Base-by-base conservation (phyloP, 1,139 yeast species). In the Suhomyces panamericanus region DNA sequence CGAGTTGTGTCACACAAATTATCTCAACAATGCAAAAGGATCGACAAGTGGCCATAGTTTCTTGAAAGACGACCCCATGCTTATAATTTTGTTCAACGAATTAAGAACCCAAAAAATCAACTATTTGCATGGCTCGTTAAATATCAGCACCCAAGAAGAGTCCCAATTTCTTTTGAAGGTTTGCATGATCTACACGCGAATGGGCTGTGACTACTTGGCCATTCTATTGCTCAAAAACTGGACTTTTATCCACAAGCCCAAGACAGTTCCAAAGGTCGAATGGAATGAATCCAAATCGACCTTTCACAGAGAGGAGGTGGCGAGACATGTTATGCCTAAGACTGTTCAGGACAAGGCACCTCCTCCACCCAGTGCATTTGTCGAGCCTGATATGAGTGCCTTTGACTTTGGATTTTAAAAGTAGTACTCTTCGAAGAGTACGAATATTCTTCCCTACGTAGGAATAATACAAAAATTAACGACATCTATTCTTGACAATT, bases 191-290 rank as follows among this genome's bases (percentile, higher is more conserved):
- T 87, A 89, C 57, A 73, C 81, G 12, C 73, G 96, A 48, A 89
- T 91, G 96, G 98, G 98, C 0, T 91, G 98, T 67, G 96, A 91
- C 55, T 78, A 83, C 51, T 63, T 91, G 38, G 83, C 91, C 0
- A 59, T 87, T 15, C 75, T 82, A 38, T 62, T 90, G 41, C 68
- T 87, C 3, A 70, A 70, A 41, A 80, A 78, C 48, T 91, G 97
- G 97, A 67, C 67, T 28, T 91, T 90, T 57, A 63, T 73, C 28
- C 55, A 55, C 24, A 32, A 30, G 15, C 32, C 31, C 4, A 35
- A 17, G 31, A 17, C 26, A 6, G 34, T 7, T 11, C 38, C 26
- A 7, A 35, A 35, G 17, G 38, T 35, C 11, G 42, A 39, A 17
- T 33, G 37, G 42, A 39, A 43, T 14, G 38, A 35, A 28, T 43